These are phyloP conservation scores for Curvularia hawaiiensis DNA, from an alignment of 2,329 filamentous ascomycete genomes.

Conservation along the genomic window DNA sequence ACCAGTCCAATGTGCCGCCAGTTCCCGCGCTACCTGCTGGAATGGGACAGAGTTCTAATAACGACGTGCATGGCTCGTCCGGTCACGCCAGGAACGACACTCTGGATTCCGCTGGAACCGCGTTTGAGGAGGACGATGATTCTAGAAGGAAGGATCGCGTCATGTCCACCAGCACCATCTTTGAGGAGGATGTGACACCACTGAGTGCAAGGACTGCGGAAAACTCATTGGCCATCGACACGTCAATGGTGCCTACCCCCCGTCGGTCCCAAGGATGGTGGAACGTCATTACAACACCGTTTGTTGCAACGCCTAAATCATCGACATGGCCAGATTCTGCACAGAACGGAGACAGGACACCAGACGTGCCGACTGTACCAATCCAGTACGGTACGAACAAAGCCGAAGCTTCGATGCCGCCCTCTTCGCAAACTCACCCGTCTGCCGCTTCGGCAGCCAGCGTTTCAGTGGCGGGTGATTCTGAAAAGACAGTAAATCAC, in stretches of 20 bases:
- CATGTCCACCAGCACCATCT: conserved; percentile 67
- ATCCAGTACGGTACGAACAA: conserved; percentile 27
- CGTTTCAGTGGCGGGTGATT: not conserved
- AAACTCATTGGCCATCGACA: conserved; percentile 46
- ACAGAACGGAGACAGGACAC: conserved; percentile 30
- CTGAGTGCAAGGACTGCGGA: conserved; percentile 32
- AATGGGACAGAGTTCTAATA: conserved; percentile 9
- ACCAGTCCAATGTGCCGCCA: conserved; percentile 58
- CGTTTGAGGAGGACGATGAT: conserved; percentile 56
- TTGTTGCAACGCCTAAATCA: conserved; percentile 51
- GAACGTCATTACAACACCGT: conserved; percentile 77
- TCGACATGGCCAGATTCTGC: conserved; percentile 42
- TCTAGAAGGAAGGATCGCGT: conserved; percentile 50
- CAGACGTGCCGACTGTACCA: conserved; percentile 43
- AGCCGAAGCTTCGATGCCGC: conserved; percentile 27
- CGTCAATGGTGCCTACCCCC: conserved; percentile 54
- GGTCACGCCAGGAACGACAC: conserved; percentile 39
- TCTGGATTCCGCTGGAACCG: conserved; percentile 44
- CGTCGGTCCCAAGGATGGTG: conserved; percentile 74
- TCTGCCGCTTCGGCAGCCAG: not conserved
- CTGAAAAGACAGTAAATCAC: conserved; percentile 11
- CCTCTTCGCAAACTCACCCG: conserved; percentile 4
- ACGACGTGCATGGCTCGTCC: conserved; percentile 3
- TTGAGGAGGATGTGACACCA: conserved; percentile 68
- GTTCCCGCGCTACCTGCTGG: conserved; percentile 43